phyloP scores from a whole-genome alignment of 2,329 filamentous ascomycete species.

The Knufia fluminis region DNA sequence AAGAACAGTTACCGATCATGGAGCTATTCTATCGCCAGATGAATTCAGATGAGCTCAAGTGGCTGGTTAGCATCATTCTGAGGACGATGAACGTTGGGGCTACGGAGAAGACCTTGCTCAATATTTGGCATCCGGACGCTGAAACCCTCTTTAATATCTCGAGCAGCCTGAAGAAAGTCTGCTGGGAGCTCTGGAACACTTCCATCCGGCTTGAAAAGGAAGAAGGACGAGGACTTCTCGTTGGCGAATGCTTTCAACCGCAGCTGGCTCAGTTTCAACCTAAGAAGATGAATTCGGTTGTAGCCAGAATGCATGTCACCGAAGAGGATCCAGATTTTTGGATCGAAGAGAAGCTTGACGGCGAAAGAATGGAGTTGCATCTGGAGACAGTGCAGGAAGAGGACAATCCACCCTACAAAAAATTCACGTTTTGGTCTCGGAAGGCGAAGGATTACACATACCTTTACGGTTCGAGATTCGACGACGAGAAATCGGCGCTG shows the following conservation, averaged over 20 bases:
- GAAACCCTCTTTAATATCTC: conserved; percentile 79
- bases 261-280: conserved; percentile 90
- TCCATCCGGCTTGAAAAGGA: conserved; percentile 58
- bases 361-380: conserved; percentile 94
- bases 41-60: conserved; percentile 88
- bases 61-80: conserved; percentile 88
- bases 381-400: conserved; percentile 69
- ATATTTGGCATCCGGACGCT: conserved; percentile 71
- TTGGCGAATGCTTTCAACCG: conserved; percentile 96
- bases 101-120: conserved; percentile 79
- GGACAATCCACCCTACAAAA: conserved; percentile 59
- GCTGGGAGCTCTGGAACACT: conserved; percentile 81
- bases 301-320: conserved; percentile 55
- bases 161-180: conserved; percentile 79
- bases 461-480: conserved; percentile 70
- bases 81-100: conserved; percentile 68
- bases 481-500: conserved; percentile 65
- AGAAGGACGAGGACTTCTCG: conserved; percentile 61
- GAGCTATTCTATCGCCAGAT: conserved; percentile 78
- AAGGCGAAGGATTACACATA: conserved; percentile 97
- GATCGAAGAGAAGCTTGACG: conserved; percentile 97
- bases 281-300: conserved; percentile 70
- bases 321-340: conserved; percentile 72
- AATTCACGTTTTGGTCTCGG: conserved; percentile 84
- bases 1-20: conserved; percentile 74